Base-by-base conservation (phyloP, 2,329 filamentous ascomycete genomes). In the Colletotrichum godetiae region DNA sequence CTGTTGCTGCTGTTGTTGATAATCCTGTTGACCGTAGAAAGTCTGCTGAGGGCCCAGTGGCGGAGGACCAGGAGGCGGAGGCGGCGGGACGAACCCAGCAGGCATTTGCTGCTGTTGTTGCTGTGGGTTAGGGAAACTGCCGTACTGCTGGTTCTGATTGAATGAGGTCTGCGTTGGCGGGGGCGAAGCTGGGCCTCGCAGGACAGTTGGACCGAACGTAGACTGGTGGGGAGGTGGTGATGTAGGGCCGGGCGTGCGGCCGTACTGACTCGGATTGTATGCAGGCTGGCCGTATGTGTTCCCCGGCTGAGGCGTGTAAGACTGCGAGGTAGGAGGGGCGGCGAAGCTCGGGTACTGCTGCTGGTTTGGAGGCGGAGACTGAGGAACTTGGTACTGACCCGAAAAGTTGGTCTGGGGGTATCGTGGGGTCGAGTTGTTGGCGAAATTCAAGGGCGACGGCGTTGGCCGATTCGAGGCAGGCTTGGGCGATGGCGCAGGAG, bases 221-320 rank as follows among this genome's bases (percentile, higher is more conserved):
- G 86, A 84, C 78, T 93, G 92, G 24, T 88, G 90, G 3, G 92
- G 88, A 0, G 92, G 88, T n/a, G 91, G 90, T 12, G 90, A 92
- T 37, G 87, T 88, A 67, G 89, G 86, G 1, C 88, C 88, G 2
- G 88, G 85, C 35, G 88, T 90, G 55, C 87, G 86, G n/a, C 89
- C 89, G 77, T 88, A 91, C 66, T 85, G 87, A 76, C 88, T 89
- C 0, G 89, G 89, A 75, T 91, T 89, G 79, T 91, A 91, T 6
- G 86, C 77, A 52, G 88, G 85, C 71, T 87, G 88, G 42, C 84
- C 84, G 77, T 87, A 90, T 2, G 82, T 83, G 68, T 84, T 84
- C 65, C 82, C 78, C 5, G 82, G 82, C 60, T 84, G 84, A 60
- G 83, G 76, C 11, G 77, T 78, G 68, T 78, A 81, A 5, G 80